Base-by-base conservation (phyloP, 306 rosid species). In the Fagus crenata region DNA sequence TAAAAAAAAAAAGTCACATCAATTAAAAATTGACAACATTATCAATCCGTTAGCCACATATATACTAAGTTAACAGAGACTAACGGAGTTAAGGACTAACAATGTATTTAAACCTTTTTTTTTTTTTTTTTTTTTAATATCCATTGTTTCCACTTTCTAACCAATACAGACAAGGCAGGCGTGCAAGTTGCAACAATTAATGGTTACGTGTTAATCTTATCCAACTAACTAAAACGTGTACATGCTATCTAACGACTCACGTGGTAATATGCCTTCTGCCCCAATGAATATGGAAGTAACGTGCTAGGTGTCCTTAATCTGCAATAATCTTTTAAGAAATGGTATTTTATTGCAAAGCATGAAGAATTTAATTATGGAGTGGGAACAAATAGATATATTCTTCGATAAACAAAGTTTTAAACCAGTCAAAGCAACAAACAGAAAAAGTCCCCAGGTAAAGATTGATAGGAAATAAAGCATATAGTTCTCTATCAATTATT, bases 261-360 rank as follows among this genome's bases (percentile, higher is more conserved):
- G 59, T 88, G 90, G 41, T 31, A 56, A 63, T 82, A 82, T 85
- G 83, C 89, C 36, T 63, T 80, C 83, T 55, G 71, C 80, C 75
- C 74, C 84, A 55, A 75, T 73, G 65, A 76, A 77, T 53, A 71
- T 22, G 81, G 71, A 80, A 72, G 64, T 72, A 78, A 36, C 87
- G 80, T 77, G 84, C 88, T 71, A 31, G 3, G 28, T n/a, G 40
- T 53, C 46, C 37, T 55, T 17, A 18, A 32, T 53, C 55, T 14
- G 17, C 42, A 46, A 7, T 28, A 31, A 68, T 28, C 65, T 55
- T 72, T 42, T 59, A 58, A 67, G 70, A 73, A 73, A 32, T 77
- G 15, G 4, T 42, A 69, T 56, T 43, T 55, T 56, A 35, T 53
- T 32, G 37, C 28, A 77, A 69, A 56, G 70, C 54, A 56, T 9